Percentiles rank a stretch among this genome's conserved stretches.
These are phyloP conservation scores for Corylus heterophylla DNA, from an alignment of 306 rosid species.

Conservation along the genomic window DNA sequence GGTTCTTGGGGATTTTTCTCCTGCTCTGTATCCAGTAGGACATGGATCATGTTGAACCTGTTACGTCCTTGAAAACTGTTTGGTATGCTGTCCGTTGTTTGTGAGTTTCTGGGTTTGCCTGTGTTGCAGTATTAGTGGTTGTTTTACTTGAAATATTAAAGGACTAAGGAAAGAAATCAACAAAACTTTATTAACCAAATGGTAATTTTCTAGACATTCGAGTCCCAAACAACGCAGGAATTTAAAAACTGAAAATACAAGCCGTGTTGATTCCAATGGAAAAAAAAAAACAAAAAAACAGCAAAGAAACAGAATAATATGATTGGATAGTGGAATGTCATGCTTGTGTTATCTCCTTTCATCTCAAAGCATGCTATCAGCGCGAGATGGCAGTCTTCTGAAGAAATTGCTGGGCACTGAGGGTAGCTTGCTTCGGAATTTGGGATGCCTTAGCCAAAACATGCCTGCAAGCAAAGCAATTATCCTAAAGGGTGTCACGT, in stretches of 20 bases:
- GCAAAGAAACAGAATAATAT: constrained; percentile 1
- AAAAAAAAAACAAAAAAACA: not conserved
- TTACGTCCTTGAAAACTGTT: not conserved
- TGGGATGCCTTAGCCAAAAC: constrained; percentile 70
- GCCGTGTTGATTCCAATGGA: not conserved
- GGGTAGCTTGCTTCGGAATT: constrained; percentile 76
- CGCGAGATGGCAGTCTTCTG: constrained; percentile 71
- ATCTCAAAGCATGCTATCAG: constrained; percentile 71
- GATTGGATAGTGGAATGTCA: not conserved
- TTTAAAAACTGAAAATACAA: not conserved
- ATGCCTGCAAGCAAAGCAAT: constrained; percentile 57
- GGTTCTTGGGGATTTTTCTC: not conserved
- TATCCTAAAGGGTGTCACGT: constrained; percentile 59
- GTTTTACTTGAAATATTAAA: too few species aligned
- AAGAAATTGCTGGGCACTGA: constrained; percentile 68
- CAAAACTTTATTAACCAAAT: not conserved
- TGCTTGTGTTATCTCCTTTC: not conserved
- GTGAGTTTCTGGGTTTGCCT: not conserved
- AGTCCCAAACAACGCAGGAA: not conserved
- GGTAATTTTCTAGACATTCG: not conserved
- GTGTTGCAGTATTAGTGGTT: too few species aligned
- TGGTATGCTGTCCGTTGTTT: not conserved
- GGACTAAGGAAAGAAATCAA: too few species aligned
- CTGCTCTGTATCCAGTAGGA: not conserved
- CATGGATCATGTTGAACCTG: not conserved